Evolutionary conservation across 208 protist species (phyloP).

Genomic region (Tritrichomonas foetus): DNA sequence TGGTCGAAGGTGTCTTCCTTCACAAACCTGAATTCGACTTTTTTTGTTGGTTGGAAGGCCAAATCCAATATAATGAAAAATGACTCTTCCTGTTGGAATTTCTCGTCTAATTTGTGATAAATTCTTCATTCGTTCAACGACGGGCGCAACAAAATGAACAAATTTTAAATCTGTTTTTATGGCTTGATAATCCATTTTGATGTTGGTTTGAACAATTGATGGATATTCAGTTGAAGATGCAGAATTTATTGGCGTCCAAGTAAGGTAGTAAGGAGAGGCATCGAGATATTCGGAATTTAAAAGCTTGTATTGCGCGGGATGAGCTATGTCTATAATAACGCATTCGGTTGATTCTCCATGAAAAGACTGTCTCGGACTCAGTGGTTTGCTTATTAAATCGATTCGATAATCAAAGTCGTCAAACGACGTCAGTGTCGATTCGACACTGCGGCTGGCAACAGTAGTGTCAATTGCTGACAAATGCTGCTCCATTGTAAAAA

Average conservation of each 20-base stretch:
- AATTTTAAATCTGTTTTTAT: not conserved
- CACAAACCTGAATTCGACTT: not conserved
- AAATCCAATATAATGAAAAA: constrained; percentile 29
- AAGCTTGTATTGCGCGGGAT: not conserved
- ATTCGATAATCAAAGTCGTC: not conserved
- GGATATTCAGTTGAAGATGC: not conserved
- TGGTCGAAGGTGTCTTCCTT: not conserved
- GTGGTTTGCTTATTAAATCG: not conserved
- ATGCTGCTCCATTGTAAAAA: not conserved
- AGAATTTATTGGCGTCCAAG: not conserved
- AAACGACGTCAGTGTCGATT: not conserved
- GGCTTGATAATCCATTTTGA: not conserved
- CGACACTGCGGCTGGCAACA: not conserved
- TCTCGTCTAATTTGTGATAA: not conserved
- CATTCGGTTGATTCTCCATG: not conserved
- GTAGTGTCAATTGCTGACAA: not conserved
- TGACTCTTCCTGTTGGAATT: not conserved
- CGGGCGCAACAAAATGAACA: not conserved
- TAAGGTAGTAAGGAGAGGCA: not conserved
- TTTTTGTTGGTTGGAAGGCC: not conserved
- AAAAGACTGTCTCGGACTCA: too few species aligned
- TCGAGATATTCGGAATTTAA: not conserved
- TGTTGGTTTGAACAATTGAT: not conserved
- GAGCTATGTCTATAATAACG: not conserved
- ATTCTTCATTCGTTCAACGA: not conserved